Evolutionary conservation across 2,329 filamentous ascomycete genomes (phyloP), one percentile per base, ranked within the genome.

Genomic region (Lecanoromycetidae sp.): DNA sequence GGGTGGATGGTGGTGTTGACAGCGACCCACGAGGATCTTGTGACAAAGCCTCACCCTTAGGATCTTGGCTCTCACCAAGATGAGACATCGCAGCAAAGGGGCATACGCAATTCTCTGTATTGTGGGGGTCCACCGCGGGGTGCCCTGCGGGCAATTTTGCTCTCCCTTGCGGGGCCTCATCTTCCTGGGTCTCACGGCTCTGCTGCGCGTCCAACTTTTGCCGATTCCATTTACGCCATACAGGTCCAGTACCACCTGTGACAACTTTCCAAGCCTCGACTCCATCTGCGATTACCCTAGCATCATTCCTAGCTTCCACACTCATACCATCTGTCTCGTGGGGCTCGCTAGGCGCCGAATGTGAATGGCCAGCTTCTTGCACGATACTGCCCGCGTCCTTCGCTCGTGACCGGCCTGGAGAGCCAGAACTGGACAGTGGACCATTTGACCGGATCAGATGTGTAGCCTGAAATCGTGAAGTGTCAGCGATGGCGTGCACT

Each of bases 41-140:
- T n/a, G n/a, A 67, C 64, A 37, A 66, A 61, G 45, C 68, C 64
- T 37, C 60, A 60, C 51, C 64, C 59, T 20, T 56, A 52, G 10
- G 51, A 53, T 45, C 5, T 3, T 62, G 57, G 10, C 55, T 52
- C n/a, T 56, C 49, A 7, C 58, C 57, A 57, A 19, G 54, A 51
- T 20, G 56, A 46, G 12, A 59, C 57, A 46, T 66, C 56, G 29
- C 45, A 49, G 41, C 63, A 61, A 52, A 48, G 9, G 51, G 51
- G 29, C 48, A 52, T 7, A 25, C 15, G 19, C 23, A 8, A 13
- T 46, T 40, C 2, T 38, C 39, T 17, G 9, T 4, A n/a, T 23
- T 26, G 10, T 48, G 7, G n/a, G 36, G 19, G 15, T 38, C 27
- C 9, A 51, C 26, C 3, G 38, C 12, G 5, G 46, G 40, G 29